Conservation (phyloP, 768 basidiomycete genomes). For the Boletus vinaceobasis region DNA sequence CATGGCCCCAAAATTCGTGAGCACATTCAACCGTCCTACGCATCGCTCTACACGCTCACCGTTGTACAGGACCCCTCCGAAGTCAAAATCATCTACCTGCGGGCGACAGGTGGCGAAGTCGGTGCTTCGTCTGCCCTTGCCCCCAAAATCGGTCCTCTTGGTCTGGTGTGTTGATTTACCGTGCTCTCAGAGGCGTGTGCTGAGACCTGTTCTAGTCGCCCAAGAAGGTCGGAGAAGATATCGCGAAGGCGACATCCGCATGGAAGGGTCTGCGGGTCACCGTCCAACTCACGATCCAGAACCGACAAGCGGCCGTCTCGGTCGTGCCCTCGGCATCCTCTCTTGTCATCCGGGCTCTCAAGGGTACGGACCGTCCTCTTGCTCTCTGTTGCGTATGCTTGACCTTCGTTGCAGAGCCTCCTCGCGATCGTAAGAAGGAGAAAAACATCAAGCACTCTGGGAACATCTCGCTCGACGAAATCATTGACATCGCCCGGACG, state of each 20-base stretch:
- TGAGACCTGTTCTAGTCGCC: slow-evolving; percentile 66
- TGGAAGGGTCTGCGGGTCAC: slow-evolving; percentile 99
- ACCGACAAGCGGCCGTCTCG: slow-evolving; percentile 95
- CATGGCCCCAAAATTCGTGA: slow-evolving; percentile 82
- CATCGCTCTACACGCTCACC: neutral
- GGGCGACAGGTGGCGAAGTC: slow-evolving; percentile 98
- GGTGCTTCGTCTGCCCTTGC: slow-evolving; percentile 98
- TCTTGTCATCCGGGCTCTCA: slow-evolving; percentile 96
- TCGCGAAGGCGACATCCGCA: slow-evolving; percentile 95
- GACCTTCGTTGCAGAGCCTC: slow-evolving; percentile 66
- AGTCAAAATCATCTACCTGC: slow-evolving; percentile 98
- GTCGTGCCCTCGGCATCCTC: slow-evolving; percentile 98
- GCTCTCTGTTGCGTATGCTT: neutral
- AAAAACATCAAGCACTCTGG: slow-evolving; percentile 99
- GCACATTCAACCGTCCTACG: slow-evolving; percentile 11
- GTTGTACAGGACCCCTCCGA: slow-evolving; percentile 88
- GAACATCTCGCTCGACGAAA: slow-evolving; percentile 91
- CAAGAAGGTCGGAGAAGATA: slow-evolving; percentile 99
- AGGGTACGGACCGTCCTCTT: slow-evolving; percentile 58
- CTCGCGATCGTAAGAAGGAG: slow-evolving; percentile 99
- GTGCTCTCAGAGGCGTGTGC: neutral
- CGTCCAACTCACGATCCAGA: slow-evolving; percentile 98
- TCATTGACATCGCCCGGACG: slow-evolving; percentile 91
- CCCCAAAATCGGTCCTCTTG: slow-evolving; percentile 99
- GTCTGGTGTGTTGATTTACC: slow-evolving; percentile 67